These are phyloP conservation scores for Cryptosporidium baileyi DNA, from an alignment of 169 alveolate species.

Conservation along the genomic window DNA sequence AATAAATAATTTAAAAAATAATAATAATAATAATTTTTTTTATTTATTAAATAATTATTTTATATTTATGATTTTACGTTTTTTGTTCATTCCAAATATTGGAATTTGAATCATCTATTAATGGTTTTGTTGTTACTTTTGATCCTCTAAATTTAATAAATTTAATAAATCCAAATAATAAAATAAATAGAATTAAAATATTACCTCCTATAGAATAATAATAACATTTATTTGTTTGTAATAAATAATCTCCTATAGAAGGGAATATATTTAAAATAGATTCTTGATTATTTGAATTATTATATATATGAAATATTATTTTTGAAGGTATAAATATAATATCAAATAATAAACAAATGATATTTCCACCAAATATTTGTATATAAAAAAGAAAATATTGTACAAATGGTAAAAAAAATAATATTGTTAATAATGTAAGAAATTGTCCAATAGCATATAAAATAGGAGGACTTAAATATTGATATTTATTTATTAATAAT, in stretches of 20 bases:
- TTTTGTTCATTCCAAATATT: slow-evolving; percentile 40
- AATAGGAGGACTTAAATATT: slow-evolving; percentile 26
- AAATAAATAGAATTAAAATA: background rate
- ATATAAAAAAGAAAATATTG: background rate
- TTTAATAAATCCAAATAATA: slow-evolving; percentile 25
- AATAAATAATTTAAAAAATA: background rate
- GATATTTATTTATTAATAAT: slow-evolving; percentile 2
- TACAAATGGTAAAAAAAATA: slow-evolving; percentile 9
- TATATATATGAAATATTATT: background rate
- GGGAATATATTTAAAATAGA: background rate
- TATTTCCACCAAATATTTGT: background rate
- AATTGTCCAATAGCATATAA: slow-evolving; percentile 35
- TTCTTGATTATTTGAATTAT: background rate
- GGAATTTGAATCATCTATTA: slow-evolving; percentile 44
- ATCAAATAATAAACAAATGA: slow-evolving; percentile 15
- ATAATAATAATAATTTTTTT: background rate
- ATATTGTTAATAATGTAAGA: background rate
- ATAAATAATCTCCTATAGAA: background rate
- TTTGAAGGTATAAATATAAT: slow-evolving; percentile 4
- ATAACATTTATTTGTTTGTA: background rate
- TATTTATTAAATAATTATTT: background rate
- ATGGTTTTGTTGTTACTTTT: slow-evolving; percentile 31
- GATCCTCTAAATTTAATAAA: slow-evolving; percentile 46
- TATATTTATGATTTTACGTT: background rate
- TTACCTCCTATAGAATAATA: background rate